Evolutionary conservation across 2,329 filamentous ascomycete genomes (phyloP).

Genomic region (Lizonia empirigonia): DNA sequence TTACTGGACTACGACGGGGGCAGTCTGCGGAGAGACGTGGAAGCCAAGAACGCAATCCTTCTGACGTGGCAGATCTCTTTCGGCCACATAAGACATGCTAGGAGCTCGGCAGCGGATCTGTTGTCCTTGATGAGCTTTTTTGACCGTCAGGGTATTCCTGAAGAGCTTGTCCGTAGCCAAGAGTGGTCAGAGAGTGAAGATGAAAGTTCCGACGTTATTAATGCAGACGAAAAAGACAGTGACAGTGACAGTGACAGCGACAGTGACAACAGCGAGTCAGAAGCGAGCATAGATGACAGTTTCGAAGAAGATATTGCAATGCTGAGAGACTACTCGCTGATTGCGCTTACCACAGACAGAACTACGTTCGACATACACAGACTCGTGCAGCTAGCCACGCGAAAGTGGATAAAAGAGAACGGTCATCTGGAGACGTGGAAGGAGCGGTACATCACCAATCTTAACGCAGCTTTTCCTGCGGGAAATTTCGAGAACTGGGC

Average conservation of each 20-base stretch:
- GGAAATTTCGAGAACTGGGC: conserved; percentile 39
- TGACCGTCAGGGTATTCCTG: conserved; percentile 51
- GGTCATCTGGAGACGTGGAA: conserved; percentile 37
- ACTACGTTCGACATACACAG: conserved; percentile 51
- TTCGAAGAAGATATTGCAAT: conserved; percentile 40
- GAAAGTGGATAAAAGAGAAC: conserved; percentile 20
- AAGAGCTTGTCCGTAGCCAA: conserved; percentile 32
- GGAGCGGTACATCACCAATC: conserved; percentile 33
- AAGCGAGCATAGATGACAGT: conserved; percentile 4
- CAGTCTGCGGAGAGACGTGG: conserved; percentile 41
- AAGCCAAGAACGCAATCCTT: conserved; percentile 45
- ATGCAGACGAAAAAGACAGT: no score
- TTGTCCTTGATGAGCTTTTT: conserved; percentile 57
- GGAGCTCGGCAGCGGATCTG: conserved; percentile 47
- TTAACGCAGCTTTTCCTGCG: conserved; percentile 33
- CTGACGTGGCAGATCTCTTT: conserved; percentile 45
- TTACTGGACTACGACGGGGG: conserved; percentile 29
- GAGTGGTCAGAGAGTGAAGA: conserved; percentile 27
- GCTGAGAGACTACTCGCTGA: conserved; percentile 48
- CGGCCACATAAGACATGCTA: conserved; percentile 40
- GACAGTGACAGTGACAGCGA: no score
- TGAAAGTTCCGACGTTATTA: neutral
- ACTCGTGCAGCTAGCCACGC: conserved; percentile 48
- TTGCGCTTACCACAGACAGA: conserved; percentile 29
- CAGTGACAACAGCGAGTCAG: neutral